Conservation (phyloP, 306 rosid genomes). For the Arachis stenosperma region DNA sequence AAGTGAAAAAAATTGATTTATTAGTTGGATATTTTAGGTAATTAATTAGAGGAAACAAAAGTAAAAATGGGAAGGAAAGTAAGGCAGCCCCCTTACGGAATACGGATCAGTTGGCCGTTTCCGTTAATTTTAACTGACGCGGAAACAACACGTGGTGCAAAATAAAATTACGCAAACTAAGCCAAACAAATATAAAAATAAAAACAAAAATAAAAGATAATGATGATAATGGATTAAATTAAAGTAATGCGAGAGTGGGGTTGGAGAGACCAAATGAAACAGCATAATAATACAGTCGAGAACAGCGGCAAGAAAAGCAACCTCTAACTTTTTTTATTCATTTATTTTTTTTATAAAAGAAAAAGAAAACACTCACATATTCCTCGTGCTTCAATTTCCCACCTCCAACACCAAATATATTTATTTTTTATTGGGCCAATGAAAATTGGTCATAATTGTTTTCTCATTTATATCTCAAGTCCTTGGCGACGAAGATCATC, state of each 20-base stretch:
- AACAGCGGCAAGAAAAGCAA: conserved; percentile 36
- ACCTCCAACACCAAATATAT: conserved; percentile 2
- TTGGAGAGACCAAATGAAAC: conserved; percentile 33
- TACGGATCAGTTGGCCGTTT: conserved; percentile 18
- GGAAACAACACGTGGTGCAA: conserved; percentile 65
- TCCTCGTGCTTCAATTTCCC: conserved; percentile 86
- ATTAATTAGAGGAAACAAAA: conserved; percentile 1
- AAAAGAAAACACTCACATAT: conserved; percentile 57
- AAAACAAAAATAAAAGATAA: background rate
- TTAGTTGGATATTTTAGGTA: no score
- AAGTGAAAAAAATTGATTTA: no score
- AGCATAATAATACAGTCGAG: background rate
- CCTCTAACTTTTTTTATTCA: background rate
- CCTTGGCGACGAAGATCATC: conserved; percentile 21
- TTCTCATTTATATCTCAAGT: background rate
- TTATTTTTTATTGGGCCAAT: conserved; percentile 19
- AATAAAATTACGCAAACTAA: background rate
- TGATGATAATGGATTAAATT: background rate
- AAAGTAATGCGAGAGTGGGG: background rate
- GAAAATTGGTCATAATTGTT: background rate
- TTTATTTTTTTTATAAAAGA: no score
- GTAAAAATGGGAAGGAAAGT: background rate
- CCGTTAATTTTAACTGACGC: conserved; percentile 34
- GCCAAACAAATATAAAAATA: background rate
- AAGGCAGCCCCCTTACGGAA: background rate